These are phyloP conservation scores for Volvox africanus DNA, from an alignment of 139 green algal species.

Conservation along the genomic window DNA sequence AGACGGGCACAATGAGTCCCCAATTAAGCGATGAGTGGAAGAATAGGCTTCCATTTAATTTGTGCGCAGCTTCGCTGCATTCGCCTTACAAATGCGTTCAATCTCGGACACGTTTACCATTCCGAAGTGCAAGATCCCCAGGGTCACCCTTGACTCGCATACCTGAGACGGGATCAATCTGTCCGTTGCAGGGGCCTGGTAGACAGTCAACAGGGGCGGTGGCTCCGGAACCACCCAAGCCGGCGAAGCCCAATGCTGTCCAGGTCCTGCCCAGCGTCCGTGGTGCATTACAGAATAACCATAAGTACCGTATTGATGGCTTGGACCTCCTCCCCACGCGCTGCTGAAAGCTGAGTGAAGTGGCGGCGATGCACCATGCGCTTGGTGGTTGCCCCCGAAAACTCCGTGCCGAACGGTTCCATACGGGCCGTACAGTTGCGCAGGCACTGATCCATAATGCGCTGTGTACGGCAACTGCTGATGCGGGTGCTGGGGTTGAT, in stretches of 20 bases:
- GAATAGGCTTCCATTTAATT: no score
- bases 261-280: neutral
- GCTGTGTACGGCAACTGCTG: neutral
- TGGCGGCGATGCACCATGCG: neutral
- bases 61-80: no score
- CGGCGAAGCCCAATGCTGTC: neutral
- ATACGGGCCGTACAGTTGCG: neutral
- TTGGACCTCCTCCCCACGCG: neutral
- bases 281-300: neutral
- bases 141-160: neutral
- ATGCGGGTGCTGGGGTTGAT: neutral
- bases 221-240: neutral
- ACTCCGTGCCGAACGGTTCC: neutral
- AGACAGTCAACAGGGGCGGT: constrained; percentile 9
- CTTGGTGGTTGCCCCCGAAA: neutral
- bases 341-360: neutral
- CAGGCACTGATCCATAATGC: neutral
- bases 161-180: constrained; percentile 34
- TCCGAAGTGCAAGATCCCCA: no score
- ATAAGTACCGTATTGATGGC: neutral
- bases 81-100: no score
- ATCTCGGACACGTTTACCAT: no score
- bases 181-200: constrained; percentile 25
- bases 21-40: no score
- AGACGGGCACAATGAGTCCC: no score